Percentiles rank a stretch among this genome's conserved stretches.
These are phyloP conservation scores for Grosmannia penicillata DNA, from an alignment of 2,329 filamentous ascomycete species.

Conservation along the genomic window DNA sequence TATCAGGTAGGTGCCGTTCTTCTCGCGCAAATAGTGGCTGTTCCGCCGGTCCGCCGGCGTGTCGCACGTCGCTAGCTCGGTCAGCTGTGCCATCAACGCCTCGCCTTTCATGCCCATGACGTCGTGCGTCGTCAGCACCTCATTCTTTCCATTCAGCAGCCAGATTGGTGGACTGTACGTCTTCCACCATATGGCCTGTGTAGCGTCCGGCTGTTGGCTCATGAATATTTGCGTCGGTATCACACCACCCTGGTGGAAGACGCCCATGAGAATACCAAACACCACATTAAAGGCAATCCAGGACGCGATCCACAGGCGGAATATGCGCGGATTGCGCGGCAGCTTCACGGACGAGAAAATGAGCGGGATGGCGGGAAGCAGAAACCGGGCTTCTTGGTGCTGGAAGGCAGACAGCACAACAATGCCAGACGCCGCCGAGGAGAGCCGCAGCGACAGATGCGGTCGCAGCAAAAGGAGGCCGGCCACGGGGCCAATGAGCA, in stretches of 20 bases:
- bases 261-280: slow-evolving; percentile 61
- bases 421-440: slow-evolving; percentile 60
- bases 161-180: slow-evolving; percentile 72
- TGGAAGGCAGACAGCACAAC: slow-evolving; percentile 58
- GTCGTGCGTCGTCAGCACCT: slow-evolving; percentile 54
- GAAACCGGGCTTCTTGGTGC: slow-evolving; percentile 68
- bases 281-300: slow-evolving; percentile 59
- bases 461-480: slow-evolving; percentile 43
- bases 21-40: slow-evolving; percentile 42
- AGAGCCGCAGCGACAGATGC: slow-evolving; percentile 45
- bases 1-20: slow-evolving; percentile 53
- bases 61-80: slow-evolving; percentile 46
- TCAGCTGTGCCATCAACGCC: slow-evolving; percentile 42
- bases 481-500: slow-evolving; percentile 57
- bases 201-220: slow-evolving; percentile 52
- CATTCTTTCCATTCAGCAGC: slow-evolving; percentile 63
- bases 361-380: slow-evolving; percentile 62
- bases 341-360: slow-evolving; percentile 59
- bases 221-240: slow-evolving; percentile 64
- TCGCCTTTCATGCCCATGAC: slow-evolving; percentile 57
- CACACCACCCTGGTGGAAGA: slow-evolving; percentile 68
- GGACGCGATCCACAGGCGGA: slow-evolving; percentile 38
- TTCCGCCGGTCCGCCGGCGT: slow-evolving; percentile 39
- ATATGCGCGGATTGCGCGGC: slow-evolving; percentile 35
- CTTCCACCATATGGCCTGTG: slow-evolving; percentile 69